A percentile compares a stretch with the other conserved stretches of the same genome.
These are phyloP conservation scores for Saccharomycopsis selenospora DNA, from an alignment of 805 yeast species.

Conservation along the genomic window DNA sequence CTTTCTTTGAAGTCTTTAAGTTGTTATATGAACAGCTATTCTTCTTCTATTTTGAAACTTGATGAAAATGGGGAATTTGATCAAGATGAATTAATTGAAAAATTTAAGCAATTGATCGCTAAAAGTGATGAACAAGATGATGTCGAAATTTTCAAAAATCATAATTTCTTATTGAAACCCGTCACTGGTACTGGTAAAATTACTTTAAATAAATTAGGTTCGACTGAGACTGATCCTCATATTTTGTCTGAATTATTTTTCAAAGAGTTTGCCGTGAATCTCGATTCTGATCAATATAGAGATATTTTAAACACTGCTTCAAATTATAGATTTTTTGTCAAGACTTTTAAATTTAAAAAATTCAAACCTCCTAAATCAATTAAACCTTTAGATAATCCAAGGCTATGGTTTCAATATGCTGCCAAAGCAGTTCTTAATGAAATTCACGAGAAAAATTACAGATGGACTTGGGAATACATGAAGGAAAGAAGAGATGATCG, in stretches of 20 bases:
- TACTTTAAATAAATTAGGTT: conserved; percentile 69
- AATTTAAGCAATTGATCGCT: conserved; percentile 40
- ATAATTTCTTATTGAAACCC: conserved; percentile 69
- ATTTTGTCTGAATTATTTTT: conserved; percentile 68
- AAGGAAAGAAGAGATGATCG: conserved; percentile 66
- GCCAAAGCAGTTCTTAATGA: conserved; percentile 70
- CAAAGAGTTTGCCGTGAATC: conserved; percentile 80
- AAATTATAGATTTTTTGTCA: conserved; percentile 67
- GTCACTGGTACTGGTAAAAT: conserved; percentile 84
- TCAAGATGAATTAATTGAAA: conserved; percentile 38
- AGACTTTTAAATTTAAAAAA: conserved; percentile 67
- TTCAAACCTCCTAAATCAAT: conserved; percentile 51
- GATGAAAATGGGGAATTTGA: conserved; percentile 28
- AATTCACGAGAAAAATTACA: conserved; percentile 70
- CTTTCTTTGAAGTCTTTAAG: conserved; percentile 68
- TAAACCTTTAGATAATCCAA: conserved; percentile 50
- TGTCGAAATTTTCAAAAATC: conserved; percentile 22
- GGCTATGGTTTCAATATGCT: conserved; percentile 76
- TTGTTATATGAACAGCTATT: conserved; percentile 76
- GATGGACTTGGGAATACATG: conserved; percentile 86
- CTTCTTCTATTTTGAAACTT: conserved; percentile 39
- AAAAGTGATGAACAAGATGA: conserved; percentile 24
- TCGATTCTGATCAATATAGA: conserved; percentile 79
- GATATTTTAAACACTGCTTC: conserved; percentile 78
- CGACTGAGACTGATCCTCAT: conserved; percentile 63